Percentiles rank a stretch among this genome's conserved stretches.
Conservation (phyloP, 2,329 filamentous ascomycete species). For the Colletotrichum cuscutae region DNA sequence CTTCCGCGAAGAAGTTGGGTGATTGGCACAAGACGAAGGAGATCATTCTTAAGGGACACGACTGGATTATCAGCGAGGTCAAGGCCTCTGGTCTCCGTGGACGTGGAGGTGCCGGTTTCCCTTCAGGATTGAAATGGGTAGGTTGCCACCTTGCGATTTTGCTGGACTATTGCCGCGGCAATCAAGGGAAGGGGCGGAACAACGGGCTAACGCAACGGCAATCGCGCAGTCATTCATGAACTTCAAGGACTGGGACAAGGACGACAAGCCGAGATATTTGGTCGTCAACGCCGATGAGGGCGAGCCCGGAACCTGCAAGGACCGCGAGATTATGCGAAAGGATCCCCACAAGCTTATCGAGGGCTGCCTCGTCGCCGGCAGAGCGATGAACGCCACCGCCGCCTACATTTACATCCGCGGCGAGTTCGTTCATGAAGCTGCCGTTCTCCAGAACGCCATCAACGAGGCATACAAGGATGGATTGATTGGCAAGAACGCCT, state of each 20-base stretch:
- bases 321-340: conserved; percentile 99
- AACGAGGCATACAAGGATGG: conserved; percentile 97
- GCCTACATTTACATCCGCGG: conserved; percentile 99
- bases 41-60: conserved; percentile 94
- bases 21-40: conserved; percentile 99
- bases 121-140: conserved; percentile 99
- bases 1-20: conserved; percentile 96
- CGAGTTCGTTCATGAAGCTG: conserved; percentile 96
- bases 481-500: conserved; percentile 97
- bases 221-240: conserved; percentile 93
- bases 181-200: conserved; percentile 15
- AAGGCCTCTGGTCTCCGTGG: conserved; percentile 96
- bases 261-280: conserved; percentile 92
- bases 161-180: conserved; percentile 15
- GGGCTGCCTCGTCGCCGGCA: conserved; percentile 93
- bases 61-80: conserved; percentile 98
- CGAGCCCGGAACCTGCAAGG: conserved; percentile 98
- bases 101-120: conserved; percentile 96
- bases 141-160: conserved; percentile 44
- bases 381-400: conserved; percentile 98
- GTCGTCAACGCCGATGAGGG: conserved; percentile 99
- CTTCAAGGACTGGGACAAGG: conserved; percentile 99
- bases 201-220: conserved; percentile 16
- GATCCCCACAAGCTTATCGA: conserved; percentile 99
- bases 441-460: conserved; percentile 92